These are phyloP conservation scores for Casuarina cunninghamiana DNA, from an alignment of 306 rosid species.

Conservation along the genomic window DNA sequence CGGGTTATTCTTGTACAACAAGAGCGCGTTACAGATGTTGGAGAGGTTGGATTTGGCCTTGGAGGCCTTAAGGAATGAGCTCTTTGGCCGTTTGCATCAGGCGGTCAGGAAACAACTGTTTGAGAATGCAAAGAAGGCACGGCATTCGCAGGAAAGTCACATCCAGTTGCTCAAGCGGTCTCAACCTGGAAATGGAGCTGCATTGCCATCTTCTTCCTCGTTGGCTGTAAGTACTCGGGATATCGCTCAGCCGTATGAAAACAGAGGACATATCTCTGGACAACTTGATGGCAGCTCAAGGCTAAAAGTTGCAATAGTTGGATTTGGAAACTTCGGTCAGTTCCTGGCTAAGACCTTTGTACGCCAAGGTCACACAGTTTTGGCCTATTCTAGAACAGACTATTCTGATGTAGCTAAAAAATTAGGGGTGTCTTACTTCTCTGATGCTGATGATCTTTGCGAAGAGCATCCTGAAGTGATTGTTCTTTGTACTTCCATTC, in stretches of 20 bases:
- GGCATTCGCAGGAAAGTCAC: constrained; percentile 7
- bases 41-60: too few relatives aligned
- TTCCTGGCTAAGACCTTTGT: constrained; percentile 74
- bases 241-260: constrained; percentile 17
- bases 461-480: too few relatives aligned
- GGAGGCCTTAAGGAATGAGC: too few relatives aligned
- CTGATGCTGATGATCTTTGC: too few relatives aligned
- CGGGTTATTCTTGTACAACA: too few relatives aligned
- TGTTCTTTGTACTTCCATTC: too few relatives aligned
- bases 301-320: constrained; percentile 75
- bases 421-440: too few relatives aligned
- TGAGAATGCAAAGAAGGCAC: constrained; percentile 40
- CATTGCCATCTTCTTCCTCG: constrained; percentile 29
- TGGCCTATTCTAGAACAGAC: constrained; percentile 79
- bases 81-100: constrained; percentile 47
- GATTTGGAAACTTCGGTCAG: constrained; percentile 92
- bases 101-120: constrained; percentile 63
- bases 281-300: constrained; percentile 38
- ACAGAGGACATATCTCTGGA: constrained; percentile 18
- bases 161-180: background rate
- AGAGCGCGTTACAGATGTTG: too few relatives aligned
- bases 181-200: constrained; percentile 16
- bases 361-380: constrained; percentile 70
- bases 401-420: constrained; percentile 61
- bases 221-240: constrained; percentile 31